Percentiles rank a stretch among this genome's conserved stretches.
phyloP scores from a whole-genome alignment of 2,329 filamentous ascomycete species.

The Colletotrichum truncatum region DNA sequence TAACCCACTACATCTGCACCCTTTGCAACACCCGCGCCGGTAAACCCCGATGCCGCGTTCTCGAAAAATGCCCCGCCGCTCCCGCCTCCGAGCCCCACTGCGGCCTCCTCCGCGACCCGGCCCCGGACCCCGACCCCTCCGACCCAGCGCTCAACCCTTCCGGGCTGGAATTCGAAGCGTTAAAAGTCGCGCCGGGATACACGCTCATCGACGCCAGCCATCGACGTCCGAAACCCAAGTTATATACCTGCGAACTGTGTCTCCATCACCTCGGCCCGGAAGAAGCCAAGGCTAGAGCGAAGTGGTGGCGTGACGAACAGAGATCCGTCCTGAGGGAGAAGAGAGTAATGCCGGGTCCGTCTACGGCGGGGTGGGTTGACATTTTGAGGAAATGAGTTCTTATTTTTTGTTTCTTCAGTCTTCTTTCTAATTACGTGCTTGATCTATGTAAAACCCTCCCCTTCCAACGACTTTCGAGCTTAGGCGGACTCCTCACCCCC shows the following conservation, averaged over 20 bases:
- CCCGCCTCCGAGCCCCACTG: background rate
- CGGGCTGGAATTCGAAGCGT: conserved; percentile 10
- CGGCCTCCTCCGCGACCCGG: background rate
- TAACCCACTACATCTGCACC: background rate
- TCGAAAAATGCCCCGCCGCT: conserved; percentile 5
- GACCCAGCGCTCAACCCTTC: conserved; percentile 10
- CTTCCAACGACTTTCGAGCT: too few relatives aligned
- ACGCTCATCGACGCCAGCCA: background rate
- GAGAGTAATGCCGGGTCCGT: background rate
- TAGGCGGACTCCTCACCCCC: conserved; percentile 63
- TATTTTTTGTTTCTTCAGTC: background rate
- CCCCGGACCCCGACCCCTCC: background rate
- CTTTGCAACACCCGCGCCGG: conserved; percentile 13
- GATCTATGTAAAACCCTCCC: too few relatives aligned
- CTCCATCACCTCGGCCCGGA: conserved; percentile 9
- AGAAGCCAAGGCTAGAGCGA: background rate
- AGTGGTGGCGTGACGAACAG: conserved; percentile 5
- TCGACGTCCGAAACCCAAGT: background rate
- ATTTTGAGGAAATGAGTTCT: background rate
- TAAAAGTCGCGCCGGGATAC: conserved; percentile 6
- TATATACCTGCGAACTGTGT: conserved; percentile 8
- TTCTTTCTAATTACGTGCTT: too few relatives aligned
- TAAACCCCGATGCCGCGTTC: background rate
- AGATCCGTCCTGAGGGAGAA: background rate
- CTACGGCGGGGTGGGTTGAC: conserved; percentile 5